Percentiles rank a stretch among this genome's conserved stretches.
These are phyloP conservation scores for Cenococcum geophilum DNA, from an alignment of 495 filamentous ascomycete species.

Conservation along the genomic window DNA sequence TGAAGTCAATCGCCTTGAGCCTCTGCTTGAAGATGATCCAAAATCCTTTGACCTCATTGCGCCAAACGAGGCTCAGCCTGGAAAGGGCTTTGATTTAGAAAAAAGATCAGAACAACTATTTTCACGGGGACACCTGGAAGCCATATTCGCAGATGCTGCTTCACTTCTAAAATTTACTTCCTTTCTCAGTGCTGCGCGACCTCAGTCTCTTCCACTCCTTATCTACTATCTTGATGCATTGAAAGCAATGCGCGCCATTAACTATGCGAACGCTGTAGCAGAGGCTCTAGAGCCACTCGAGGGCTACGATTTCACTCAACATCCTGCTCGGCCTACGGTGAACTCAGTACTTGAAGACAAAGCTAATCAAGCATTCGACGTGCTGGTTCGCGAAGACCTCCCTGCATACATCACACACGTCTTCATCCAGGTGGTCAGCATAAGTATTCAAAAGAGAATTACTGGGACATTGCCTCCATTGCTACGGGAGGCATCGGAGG, in stretches of 20 bases:
- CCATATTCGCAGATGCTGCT: constrained; percentile 55
- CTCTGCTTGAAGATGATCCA: constrained; percentile 48
- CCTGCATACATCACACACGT: constrained; percentile 63
- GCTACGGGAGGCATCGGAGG: constrained; percentile 57
- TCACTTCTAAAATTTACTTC: constrained; percentile 59
- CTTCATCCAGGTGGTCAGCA: constrained; percentile 52
- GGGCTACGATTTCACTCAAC: constrained; percentile 43
- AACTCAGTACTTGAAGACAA: constrained; percentile 55
- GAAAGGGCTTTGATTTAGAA: constrained; percentile 49
- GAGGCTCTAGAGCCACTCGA: constrained; percentile 47
- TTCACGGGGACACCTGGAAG: constrained; percentile 55
- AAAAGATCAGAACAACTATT: constrained; percentile 57
- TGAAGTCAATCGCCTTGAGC: constrained; percentile 45
- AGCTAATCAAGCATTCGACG: constrained; percentile 51
- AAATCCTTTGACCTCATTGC: constrained; percentile 49
- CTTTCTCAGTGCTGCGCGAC: constrained; percentile 64
- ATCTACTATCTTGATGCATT: constrained; percentile 58
- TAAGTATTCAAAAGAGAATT: constrained; percentile 53
- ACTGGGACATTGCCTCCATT: constrained; percentile 49
- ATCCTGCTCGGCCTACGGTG: constrained; percentile 42
- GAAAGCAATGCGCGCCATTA: constrained; percentile 64
- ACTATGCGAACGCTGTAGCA: constrained; percentile 60
- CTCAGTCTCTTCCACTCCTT: constrained; percentile 61
- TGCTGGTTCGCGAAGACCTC: constrained; percentile 58
- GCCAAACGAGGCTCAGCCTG: constrained; percentile 32